These are phyloP conservation scores for Annulohypoxylon maeteangense DNA, from an alignment of 495 filamentous ascomycete species.

Conservation along the genomic window DNA sequence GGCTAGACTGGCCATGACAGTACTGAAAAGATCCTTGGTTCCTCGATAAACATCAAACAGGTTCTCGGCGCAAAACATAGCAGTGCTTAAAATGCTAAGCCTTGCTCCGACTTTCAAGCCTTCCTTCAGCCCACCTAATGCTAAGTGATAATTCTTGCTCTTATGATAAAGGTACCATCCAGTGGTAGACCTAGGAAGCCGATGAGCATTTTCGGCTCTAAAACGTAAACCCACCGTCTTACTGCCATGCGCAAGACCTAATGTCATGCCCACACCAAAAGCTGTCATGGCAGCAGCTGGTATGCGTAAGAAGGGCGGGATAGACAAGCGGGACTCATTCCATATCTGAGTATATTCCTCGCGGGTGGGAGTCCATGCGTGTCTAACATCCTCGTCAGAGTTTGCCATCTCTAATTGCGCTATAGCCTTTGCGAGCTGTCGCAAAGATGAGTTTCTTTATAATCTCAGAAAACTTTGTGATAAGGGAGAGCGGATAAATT, in stretches of 20 bases:
- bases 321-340: slow-evolving; percentile 69
- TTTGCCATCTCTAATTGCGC: slow-evolving; percentile 26
- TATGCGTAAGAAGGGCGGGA: slow-evolving; percentile 67
- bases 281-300: slow-evolving; percentile 67
- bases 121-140: slow-evolving; percentile 77
- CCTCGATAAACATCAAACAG: slow-evolving; percentile 81
- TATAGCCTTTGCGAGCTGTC: neutral
- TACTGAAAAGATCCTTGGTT: slow-evolving; percentile 76
- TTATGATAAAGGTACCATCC: slow-evolving; percentile 99
- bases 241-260: slow-evolving; percentile 79
- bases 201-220: slow-evolving; percentile 94
- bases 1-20: slow-evolving; percentile 80
- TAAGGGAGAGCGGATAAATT: neutral
- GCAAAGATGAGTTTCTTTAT: neutral
- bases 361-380: slow-evolving; percentile 33
- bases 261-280: slow-evolving; percentile 69
- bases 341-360: slow-evolving; percentile 45
- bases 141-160: slow-evolving; percentile 89
- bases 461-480: neutral
- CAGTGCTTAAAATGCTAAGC: slow-evolving; percentile 70
- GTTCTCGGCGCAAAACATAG: slow-evolving; percentile 83
- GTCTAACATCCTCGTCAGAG: slow-evolving; percentile 15
- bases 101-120: slow-evolving; percentile 80
- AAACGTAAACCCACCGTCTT: slow-evolving; percentile 80
- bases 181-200: slow-evolving; percentile 78